Base-by-base conservation (phyloP, 2,329 filamentous ascomycete species). In the Amauroascus niger region DNA sequence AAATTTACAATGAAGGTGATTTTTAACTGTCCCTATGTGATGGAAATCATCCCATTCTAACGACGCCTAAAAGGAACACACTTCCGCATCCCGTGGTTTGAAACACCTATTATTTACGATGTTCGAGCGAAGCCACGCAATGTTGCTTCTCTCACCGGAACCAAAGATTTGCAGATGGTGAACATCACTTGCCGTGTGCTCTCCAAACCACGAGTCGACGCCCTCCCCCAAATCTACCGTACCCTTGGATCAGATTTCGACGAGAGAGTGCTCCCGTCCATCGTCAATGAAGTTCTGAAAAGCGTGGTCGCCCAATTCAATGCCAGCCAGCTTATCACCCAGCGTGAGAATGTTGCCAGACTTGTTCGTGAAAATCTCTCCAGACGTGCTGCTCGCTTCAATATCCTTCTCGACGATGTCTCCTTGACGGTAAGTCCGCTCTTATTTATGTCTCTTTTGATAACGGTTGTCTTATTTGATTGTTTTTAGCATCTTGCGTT, bases 121-220 rank as follows among this genome's bases (percentile, higher is more conserved):
- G 93, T 98, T 63, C 91, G 93, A 74, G 93, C 93, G 57, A 96
- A 91, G 78, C 93, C 93, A 65, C 84, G 93, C 69, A 96, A 95
- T 67, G 90, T 98, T 64, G 87, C 93, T 61, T 97, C 93, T 61
- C 81, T 98, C 61, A 98, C 93, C 56, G 93, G 93, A 63, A 98
- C 93, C 67, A 98, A 98, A 79, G 93, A 98, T 74, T 76, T 98
- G 73, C 93, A 98, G 78, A 98, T 98, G 93, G 93, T 97, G 69
- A 98, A 98, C 81, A 97, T 98, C 70, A 98, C 91, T 67, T 98
- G 93, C 74, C 91, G 93, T 87, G 93, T 98, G 55, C 87, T 98
- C 51, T 96, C 91, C 55, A 80, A 89, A 64, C 93, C 93, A 54
- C 83, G 89, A 55, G 77, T 98, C 65, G 83, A 87, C 61, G 87